These are phyloP conservation scores for Hymenoscyphus albidus DNA, from an alignment of 2,329 filamentous ascomycete genomes.

Conservation along the genomic window DNA sequence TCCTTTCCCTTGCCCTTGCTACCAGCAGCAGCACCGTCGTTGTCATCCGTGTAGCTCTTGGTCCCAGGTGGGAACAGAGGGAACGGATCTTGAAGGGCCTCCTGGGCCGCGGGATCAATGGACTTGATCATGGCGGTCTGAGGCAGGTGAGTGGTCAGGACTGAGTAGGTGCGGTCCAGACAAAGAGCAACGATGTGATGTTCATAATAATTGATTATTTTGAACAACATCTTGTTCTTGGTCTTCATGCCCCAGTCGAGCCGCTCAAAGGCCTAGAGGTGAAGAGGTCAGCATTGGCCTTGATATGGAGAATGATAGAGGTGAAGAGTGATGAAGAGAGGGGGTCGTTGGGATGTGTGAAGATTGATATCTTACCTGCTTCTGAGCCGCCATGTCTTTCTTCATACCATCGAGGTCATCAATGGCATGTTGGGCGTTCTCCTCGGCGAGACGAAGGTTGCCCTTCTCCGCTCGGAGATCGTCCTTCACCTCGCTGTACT, in stretches of 20 bases:
- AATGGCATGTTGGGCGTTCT: not conserved
- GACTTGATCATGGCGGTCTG: not conserved
- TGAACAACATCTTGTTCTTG: slow-evolving; percentile 1
- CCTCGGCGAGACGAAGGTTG: not conserved
- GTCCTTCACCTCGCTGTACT: not conserved
- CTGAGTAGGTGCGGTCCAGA: not conserved
- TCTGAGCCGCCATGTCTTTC: slow-evolving; percentile 9
- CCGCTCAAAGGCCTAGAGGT: not conserved
- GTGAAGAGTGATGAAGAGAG: not conserved
- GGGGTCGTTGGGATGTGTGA: no score
- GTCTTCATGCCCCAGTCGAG: not conserved
- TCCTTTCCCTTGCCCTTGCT: slow-evolving; percentile 2
- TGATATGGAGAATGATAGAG: not conserved
- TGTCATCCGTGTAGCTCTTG: not conserved
- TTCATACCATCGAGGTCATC: not conserved
- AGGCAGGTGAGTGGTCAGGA: not conserved
- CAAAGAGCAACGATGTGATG: not conserved
- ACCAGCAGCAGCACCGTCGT: not conserved
- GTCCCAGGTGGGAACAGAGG: not conserved
- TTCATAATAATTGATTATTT: not conserved
- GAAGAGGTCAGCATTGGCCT: not conserved
- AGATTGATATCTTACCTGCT: not conserved
- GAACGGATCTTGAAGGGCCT: not conserved
- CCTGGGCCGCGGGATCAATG: not conserved
- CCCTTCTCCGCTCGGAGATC: not conserved